These are phyloP conservation scores for Fusarium gaditjirri DNA, from an alignment of 2,329 filamentous ascomycete genomes.

Conservation along the genomic window DNA sequence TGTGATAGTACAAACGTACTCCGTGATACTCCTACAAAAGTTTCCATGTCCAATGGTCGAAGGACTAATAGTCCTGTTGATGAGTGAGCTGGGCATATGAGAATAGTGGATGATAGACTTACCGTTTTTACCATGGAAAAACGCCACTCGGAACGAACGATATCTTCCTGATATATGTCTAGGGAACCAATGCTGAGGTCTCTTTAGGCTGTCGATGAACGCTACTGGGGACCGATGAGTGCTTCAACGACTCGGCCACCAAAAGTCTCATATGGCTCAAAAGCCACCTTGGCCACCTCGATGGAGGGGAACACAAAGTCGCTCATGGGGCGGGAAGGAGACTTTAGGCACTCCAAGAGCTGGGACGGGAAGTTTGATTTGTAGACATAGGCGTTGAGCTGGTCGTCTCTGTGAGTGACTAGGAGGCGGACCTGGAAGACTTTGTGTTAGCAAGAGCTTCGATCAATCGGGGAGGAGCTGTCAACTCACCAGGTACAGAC, in stretches of 20 bases:
- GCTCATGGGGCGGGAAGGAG: neutral
- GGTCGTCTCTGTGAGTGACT: neutral
- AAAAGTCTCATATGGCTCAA: neutral
- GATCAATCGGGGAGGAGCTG: rapidly evolving
- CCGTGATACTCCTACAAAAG: too few relatives aligned
- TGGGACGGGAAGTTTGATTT: neutral
- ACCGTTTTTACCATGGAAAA: neutral
- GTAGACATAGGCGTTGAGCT: neutral
- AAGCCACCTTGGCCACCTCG: neutral
- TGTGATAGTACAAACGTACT: neutral
- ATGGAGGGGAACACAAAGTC: neutral
- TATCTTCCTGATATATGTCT: too few relatives aligned
- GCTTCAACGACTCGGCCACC: neutral
- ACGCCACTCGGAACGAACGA: neutral
- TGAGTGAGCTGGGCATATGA: neutral
- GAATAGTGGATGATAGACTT: too few relatives aligned
- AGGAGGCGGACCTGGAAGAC: neutral
- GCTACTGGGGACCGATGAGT: neutral
- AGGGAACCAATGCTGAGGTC: too few relatives aligned
- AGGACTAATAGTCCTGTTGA: neutral
- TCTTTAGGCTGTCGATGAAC: rapidly evolving
- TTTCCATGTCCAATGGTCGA: neutral
- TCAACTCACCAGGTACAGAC: neutral
- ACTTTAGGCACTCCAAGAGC: neutral
- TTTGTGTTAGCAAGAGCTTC: neutral